Conservation (phyloP, 352 stramenopile genomes). For the Globisporangium barbulae region DNA sequence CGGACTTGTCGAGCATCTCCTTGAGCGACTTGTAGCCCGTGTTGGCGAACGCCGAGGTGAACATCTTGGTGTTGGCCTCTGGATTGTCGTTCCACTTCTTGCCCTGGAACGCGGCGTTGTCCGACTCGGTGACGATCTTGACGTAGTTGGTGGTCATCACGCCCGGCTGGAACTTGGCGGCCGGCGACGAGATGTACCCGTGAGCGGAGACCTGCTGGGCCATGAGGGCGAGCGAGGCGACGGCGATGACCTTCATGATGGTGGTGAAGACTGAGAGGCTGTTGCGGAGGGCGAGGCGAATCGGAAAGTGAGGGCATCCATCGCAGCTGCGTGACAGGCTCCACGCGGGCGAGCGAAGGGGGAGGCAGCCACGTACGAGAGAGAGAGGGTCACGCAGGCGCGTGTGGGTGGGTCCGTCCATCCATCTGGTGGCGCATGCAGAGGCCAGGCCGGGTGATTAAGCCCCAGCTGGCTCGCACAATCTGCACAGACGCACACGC, state of each 20-base stretch:
- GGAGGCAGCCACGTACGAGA: neutral
- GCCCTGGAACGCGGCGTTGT: conserved; percentile 15
- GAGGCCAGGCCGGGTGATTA: neutral
- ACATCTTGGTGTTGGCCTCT: conserved; percentile 13
- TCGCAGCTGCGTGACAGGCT: neutral
- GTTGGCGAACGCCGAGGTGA: conserved; percentile 8
- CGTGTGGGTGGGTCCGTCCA: neutral
- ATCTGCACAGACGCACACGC: neutral
- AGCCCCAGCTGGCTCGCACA: neutral
- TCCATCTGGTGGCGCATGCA: conserved; percentile 2
- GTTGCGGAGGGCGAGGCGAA: neutral
- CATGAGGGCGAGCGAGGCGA: conserved; percentile 21
- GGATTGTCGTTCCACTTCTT: conserved; percentile 24
- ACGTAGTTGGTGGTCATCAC: conserved; percentile 15
- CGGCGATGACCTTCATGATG: conserved; percentile 21
- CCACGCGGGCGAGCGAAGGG: neutral
- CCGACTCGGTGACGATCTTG: conserved; percentile 8
- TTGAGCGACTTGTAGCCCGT: conserved; percentile 22
- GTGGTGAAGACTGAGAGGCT: neutral
- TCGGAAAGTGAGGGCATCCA: conserved; percentile 4
- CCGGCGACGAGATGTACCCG: conserved; percentile 36
- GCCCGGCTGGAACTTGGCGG: conserved; percentile 12
- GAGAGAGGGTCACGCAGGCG: too few species aligned
- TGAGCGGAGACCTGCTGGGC: conserved; percentile 25
- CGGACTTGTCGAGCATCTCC: conserved; percentile 32